Base-by-base conservation (phyloP, 352 stramenopile genomes). In the Vaucheria bursata region DNA sequence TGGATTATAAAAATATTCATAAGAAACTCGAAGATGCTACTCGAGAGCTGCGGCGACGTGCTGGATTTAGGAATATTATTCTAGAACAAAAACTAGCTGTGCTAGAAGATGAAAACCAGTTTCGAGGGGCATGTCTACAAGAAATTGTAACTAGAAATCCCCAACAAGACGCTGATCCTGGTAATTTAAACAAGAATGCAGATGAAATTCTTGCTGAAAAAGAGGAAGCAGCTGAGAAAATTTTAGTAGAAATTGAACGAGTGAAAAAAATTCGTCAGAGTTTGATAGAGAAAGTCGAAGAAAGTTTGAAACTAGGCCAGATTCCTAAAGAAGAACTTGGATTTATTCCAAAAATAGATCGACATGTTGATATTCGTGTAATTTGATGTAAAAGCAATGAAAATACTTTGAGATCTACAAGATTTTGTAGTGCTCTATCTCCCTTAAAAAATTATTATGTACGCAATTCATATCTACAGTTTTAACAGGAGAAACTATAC, bases 61-160 rank as follows among this genome's bases (percentile, higher is more conserved):
- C 87, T 3, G 91, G 92, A 18, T 94, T 97, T 74, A 91, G 94
- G 78, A 96, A 96, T 64, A 79, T 98, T 36, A 78, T 97, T 12
- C 87, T 97, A 3, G 93, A 98, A 80, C 96, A 94, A 75, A 97
- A 97, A 77, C 90, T 97, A 75, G 85, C 85, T 33, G 88, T 88
- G 2, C 85, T 97, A 68, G 88, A 85, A 1, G 76, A 93, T 66
- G 87, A 89, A 32, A 87, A 94, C 3, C 91, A 97, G 73, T 90
- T 94, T 74, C 93, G 91, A 37, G 92, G 94, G 50, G 94, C 91
- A 2, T 91, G 95, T 80, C 85, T 97, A 3, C 92, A 94, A 64
- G 91, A 97, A 79, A 88, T 97, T 34, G 4, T 74, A 40, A 8
- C 29, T 73, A 4, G 37, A 6, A 45, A 37, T 18, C 6, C 6